A percentile compares a stretch with the other conserved stretches of the same genome.
Evolutionary conservation across 139 green algal species (phyloP).

Genomic region (Zygnema circumcarinatum): DNA sequence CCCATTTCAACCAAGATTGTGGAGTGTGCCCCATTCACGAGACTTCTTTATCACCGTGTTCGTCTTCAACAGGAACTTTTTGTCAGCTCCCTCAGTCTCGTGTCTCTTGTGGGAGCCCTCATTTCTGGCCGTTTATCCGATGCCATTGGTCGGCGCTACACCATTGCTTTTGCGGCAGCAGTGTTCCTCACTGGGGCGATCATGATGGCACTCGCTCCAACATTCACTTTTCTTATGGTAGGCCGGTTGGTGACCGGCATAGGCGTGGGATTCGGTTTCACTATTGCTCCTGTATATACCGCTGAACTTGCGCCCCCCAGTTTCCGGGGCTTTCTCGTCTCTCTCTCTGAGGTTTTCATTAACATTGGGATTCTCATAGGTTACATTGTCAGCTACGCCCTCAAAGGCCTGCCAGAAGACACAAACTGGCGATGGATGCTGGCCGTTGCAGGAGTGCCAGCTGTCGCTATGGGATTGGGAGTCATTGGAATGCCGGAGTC

Average conservation of each 20-base stretch:
- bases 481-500: conserved; percentile 56
- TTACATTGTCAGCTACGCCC: conserved; percentile 43
- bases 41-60: not conserved
- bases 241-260: conserved; percentile 54
- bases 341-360: conserved; percentile 58
- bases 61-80: conserved; percentile 42
- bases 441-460: conserved; percentile 41
- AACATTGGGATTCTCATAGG: conserved; percentile 62
- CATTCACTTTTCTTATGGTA: conserved; percentile 44
- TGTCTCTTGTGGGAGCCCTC: conserved; percentile 54
- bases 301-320: conserved; percentile 49
- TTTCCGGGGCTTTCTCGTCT: conserved; percentile 49
- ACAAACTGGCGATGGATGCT: conserved; percentile 61
- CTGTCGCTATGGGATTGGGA: conserved; percentile 26
- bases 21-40: too few relatives aligned
- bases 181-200: conserved; percentile 48
- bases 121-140: conserved; percentile 39
- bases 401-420: conserved; percentile 36
- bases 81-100: conserved; percentile 56
- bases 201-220: conserved; percentile 42
- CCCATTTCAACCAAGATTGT: too few relatives aligned
- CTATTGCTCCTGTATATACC: conserved; percentile 56
- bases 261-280: conserved; percentile 56
- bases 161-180: conserved; percentile 21
- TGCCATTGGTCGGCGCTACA: conserved; percentile 27